Evolutionary conservation across 202 grass and related monocot species (phyloP).

Genomic region (Zizania palustris): DNA sequence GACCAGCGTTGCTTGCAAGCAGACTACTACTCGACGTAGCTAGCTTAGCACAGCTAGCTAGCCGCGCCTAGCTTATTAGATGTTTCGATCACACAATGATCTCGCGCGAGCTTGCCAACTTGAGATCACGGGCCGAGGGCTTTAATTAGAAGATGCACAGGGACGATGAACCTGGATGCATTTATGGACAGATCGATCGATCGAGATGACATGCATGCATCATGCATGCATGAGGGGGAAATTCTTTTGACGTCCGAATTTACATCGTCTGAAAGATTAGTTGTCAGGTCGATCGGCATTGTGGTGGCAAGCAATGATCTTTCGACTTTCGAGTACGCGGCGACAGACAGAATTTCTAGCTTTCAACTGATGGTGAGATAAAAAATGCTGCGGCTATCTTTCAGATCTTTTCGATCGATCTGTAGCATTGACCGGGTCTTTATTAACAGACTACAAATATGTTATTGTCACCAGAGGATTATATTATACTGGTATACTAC

Average conservation of each 20-base stretch:
- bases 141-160: too few species aligned
- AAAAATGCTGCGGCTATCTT: conserved; percentile 2
- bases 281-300: background rate
- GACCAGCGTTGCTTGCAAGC: conserved; percentile 48
- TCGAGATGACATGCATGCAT: background rate
- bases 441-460: background rate
- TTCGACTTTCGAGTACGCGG: background rate
- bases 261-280: background rate
- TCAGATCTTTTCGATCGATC: background rate
- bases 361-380: background rate
- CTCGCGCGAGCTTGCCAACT: too few species aligned
- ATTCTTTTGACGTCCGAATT: background rate
- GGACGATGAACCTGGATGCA: too few species aligned
- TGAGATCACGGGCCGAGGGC: too few species aligned
- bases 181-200: too few species aligned
- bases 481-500: too few species aligned
- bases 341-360: background rate
- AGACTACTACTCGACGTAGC: background rate
- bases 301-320: background rate
- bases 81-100: too few species aligned
- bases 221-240: background rate
- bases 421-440: background rate
- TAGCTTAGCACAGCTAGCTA: too few species aligned
- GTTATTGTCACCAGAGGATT: too few species aligned
- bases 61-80: too few species aligned